Base-by-base conservation (phyloP, 1,284 basidiomycete species). In the Ustilago lituana region DNA sequence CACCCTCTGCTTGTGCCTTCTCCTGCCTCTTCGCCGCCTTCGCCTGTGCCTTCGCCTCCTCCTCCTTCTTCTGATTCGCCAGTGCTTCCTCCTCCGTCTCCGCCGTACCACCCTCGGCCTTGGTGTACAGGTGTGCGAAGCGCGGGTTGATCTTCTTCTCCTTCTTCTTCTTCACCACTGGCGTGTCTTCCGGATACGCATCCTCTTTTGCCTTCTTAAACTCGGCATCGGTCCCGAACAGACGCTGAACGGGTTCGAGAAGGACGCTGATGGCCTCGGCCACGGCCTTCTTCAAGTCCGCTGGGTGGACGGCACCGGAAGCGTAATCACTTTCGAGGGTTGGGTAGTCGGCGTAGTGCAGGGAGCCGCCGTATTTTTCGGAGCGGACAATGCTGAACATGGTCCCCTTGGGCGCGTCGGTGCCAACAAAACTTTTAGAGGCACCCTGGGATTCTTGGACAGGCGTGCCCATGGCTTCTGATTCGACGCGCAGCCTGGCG, bases 271-370 rank as follows among this genome's bases (percentile, higher is more conserved):
- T 89, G 5, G 89, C 90, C 26, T 88, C 88, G n/a, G 88, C 53
- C 14, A 97, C 92, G 1, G 88, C 88, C 8, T 84, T 84, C 85
- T 98, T 99, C 74, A 99, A 84, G 82, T 98, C 96, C 26, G 89
- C 89, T 1, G 95, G 96, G 82, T 97, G 93, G 5, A 98, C 76
- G 62, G 87, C 87, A 83, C 89, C 90, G 55, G 85, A 86, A 26
- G 84, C 87, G 81, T 94, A 98, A 57, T 90, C 91, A n/a, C 85
- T 84, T 82, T 91, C 86, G 64, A 98, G 82, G 27, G 87, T 86
- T 15, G 86, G 85, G 82, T 89, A 94, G 7, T 84, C 85, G 39
- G 76, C 73, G 85, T 92, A 95, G 83, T 96, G 92, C 56, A 89
- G 84, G 47, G 89, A 84, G 0, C 92, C 93, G n/a, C 94, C 94